Percentiles rank a stretch among this genome's conserved stretches.
phyloP scores from a whole-genome alignment of 805 yeast species.

The Schizosaccharomyces pombe region DNA sequence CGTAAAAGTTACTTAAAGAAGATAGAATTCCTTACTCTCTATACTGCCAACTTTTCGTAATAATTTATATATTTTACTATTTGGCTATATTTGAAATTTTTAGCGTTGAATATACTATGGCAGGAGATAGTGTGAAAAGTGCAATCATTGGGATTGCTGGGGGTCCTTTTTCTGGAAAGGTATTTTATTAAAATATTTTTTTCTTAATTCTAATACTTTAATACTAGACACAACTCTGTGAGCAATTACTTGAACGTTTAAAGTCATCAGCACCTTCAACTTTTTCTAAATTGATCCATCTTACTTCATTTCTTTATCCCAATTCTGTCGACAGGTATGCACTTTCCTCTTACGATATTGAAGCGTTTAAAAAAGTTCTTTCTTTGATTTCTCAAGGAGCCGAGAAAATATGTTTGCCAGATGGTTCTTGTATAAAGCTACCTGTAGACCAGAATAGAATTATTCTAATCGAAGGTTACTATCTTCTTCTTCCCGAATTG shows the following conservation, averaged over 20 bases:
- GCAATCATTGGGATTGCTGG: neutral
- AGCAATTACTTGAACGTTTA: neutral
- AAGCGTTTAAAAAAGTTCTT: neutral
- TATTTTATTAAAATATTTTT: neutral
- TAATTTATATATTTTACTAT: neutral
- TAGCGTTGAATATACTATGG: neutral
- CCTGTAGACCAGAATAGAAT: neutral
- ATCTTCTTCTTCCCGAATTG: neutral
- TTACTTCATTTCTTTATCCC: neutral
- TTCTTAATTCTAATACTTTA: neutral
- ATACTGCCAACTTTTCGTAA: too few species aligned
- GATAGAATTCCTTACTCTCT: too few species aligned
- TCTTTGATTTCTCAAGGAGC: neutral
- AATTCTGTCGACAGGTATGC: neutral
- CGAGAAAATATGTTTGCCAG: neutral
- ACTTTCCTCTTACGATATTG: neutral
- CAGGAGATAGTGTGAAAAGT: neutral
- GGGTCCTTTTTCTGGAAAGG: conserved; percentile 1
- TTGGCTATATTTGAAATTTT: neutral
- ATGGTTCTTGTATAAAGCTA: neutral
- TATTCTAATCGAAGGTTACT: neutral
- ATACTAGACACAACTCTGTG: neutral
- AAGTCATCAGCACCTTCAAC: neutral
- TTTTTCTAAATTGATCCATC: neutral
- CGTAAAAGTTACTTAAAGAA: too few species aligned